These are phyloP conservation scores for Deuterostichococcus epilithicus DNA, from an alignment of 139 green algal species.

Conservation along the genomic window DNA sequence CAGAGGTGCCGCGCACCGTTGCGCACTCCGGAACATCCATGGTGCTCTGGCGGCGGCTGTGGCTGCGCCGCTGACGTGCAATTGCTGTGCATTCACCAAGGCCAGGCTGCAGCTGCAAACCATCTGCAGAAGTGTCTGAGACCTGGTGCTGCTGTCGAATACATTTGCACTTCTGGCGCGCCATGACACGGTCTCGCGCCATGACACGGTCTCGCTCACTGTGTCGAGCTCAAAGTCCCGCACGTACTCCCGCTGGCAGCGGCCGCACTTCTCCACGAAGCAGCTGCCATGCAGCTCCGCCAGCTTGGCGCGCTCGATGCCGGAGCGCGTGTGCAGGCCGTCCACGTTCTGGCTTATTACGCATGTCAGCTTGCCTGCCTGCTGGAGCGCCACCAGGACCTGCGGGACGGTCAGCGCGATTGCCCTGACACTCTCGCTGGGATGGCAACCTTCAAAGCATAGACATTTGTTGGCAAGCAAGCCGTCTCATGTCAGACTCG, in stretches of 20 bases:
- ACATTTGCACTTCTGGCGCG: no score
- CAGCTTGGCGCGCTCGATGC: conserved; percentile 56
- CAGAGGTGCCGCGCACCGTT: no score
- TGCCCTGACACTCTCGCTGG: background rate
- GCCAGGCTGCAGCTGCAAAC: no score
- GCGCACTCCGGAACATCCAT: no score
- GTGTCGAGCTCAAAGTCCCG: conserved; percentile 93
- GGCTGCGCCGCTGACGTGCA: no score
- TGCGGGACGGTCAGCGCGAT: background rate
- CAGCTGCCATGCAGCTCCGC: conserved; percentile 97
- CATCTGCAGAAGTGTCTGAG: no score
- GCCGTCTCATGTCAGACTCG: background rate
- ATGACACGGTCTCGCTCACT: conserved; percentile 28
- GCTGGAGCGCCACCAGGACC: conserved; percentile 48
- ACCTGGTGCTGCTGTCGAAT: no score
- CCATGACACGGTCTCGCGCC: no score
- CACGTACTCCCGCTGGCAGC: conserved; percentile 70
- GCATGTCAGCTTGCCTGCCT: conserved; percentile 44
- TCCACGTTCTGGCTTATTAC: conserved; percentile 86
- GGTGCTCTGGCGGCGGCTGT: no score
- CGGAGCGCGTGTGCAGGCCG: conserved; percentile 82
- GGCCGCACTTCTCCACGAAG: conserved; percentile 82
- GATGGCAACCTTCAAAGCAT: background rate
- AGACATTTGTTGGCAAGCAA: background rate
- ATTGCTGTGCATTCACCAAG: no score